Base-by-base conservation (phyloP, 768 basidiomycete species). In the Lactarius vividus region DNA sequence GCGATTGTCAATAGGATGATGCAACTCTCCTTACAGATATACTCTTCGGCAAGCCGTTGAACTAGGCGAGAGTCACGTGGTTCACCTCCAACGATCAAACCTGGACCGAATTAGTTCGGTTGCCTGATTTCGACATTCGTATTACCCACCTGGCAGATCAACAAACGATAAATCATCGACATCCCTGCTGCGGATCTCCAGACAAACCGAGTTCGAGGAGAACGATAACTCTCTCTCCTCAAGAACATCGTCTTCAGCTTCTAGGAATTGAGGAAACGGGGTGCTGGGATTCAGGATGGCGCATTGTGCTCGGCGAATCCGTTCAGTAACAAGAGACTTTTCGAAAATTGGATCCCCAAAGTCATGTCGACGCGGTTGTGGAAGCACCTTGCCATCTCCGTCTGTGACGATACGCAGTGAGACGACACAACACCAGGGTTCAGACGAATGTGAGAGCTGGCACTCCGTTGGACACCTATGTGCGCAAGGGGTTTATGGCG, bases 11-110 rank as follows among this genome's bases (percentile, higher is more conserved):
- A 67, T 0, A 92, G 74, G 18, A 87, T 82, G 15, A 85, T 83
- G 57, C 89, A 90, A 62, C 81, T 90, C 0, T 84, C 82, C 67
- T 82, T 81, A 60, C 74, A 75, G 70, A 92, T 89, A 67, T 91
- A 90, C 0, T 83, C 76, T 0, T 78, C 75, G 0, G 87, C 85
- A 0, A 92, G 75, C 0, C 76, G 77, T 62, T 83, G 80, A 35
- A 92, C 84, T 2, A 90, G 81, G 0, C 82, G 79, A 53, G 89
- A 88, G 65, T 92, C 89, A 9, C 16, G 8, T 16, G 52, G 33
- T 9, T 53, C 62, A 5, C 62, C 83, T 58, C 76, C 77, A 0
- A 83, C 85, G 62, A 90, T 88, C 20, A 90, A 76, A 58, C 86
- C 86, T 87, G 35, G 23, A 29, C n/a, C n/a, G 18, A 33, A 31